Base-by-base conservation (phyloP, 1,139 yeast genomes). In the Nadsonia starkeyi-henricii region DNA sequence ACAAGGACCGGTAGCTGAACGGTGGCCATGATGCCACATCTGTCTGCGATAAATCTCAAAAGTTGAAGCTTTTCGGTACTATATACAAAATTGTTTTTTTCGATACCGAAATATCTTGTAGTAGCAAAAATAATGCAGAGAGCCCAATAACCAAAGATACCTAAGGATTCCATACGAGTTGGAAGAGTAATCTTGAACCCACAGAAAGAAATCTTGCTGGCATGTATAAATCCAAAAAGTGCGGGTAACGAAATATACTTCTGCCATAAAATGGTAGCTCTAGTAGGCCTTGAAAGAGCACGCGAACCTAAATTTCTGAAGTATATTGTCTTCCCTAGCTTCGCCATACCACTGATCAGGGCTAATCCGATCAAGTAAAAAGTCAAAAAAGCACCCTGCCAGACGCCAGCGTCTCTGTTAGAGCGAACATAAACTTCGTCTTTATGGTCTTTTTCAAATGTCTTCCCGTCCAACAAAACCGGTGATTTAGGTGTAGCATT, bases 1-100 rank as follows among this genome's bases (percentile, higher is more conserved):
- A 78, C 65, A 44, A 76, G 58, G 7, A 74, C 50, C 4, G 86
- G 85, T 49, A 76, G 62, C 50, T 74, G 66, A 49, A 71, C 70
- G 46, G 72, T 58, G 3, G 74, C 67, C 51, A 77, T 58, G 19
- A 74, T 61, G 23, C 82, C 85, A 1, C 81, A 62, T 62, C 93
- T 70, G 57, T 78, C 82, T 44, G 79, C 85, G 42, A 76, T 62
- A 53, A 74, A 73, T 56, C 79, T 67, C 12, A 74, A 70, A 46
- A 75, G 61, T 57, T 73, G 81, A 12, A 54, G 48, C 7, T 53
- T 48, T 33, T 52, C 57, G 4, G 64, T 56, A 20, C 59, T 55
- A 53, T 73, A 67, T 20, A 64, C 52, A 41, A 70, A 59, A 42
- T 65, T 69, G 20, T 65, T 64, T 48, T 60, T 61, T 46, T 70